phyloP scores from a whole-genome alignment of 108 stramenopile species.

The Pseudonitzschia multiseries region DNA sequence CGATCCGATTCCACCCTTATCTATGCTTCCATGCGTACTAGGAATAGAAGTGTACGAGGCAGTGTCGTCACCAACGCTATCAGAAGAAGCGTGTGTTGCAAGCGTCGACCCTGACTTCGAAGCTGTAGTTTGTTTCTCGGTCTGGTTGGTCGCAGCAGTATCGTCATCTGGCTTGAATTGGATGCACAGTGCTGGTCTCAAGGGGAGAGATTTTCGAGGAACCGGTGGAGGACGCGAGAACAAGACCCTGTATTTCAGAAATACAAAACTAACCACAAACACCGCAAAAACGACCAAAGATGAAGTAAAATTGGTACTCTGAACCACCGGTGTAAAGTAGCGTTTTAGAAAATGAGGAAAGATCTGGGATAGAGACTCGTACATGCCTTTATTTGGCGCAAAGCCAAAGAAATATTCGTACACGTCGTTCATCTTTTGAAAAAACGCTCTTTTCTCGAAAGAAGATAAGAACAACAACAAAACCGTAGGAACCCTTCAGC shows the following conservation, averaged over 20 bases:
- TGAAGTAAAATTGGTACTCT: neutral
- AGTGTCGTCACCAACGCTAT: neutral
- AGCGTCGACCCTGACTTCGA: neutral
- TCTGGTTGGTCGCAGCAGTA: conserved; percentile 10
- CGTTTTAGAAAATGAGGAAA: neutral
- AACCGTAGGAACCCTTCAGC: no score
- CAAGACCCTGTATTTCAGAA: conserved; percentile 18
- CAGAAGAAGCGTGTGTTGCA: neutral
- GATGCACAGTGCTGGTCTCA: conserved; percentile 70
- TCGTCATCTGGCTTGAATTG: conserved; percentile 81
- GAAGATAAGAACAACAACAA: no score
- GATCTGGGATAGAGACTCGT: neutral
- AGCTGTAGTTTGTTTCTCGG: neutral
- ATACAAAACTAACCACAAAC: conserved; percentile 6
- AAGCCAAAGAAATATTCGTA: neutral
- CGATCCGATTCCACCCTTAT: neutral
- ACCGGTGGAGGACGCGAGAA: conserved; percentile 73
- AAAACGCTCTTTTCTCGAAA: no score
- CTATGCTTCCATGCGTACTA: neutral
- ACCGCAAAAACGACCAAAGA: neutral
- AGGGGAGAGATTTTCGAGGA: conserved; percentile 62
- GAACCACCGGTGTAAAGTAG: neutral
- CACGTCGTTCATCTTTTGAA: neutral
- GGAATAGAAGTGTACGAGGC: neutral
- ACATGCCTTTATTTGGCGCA: neutral